Evolutionary conservation across 2,329 filamentous ascomycete species (phyloP).

Genomic region (Stachybotrys elegans): DNA sequence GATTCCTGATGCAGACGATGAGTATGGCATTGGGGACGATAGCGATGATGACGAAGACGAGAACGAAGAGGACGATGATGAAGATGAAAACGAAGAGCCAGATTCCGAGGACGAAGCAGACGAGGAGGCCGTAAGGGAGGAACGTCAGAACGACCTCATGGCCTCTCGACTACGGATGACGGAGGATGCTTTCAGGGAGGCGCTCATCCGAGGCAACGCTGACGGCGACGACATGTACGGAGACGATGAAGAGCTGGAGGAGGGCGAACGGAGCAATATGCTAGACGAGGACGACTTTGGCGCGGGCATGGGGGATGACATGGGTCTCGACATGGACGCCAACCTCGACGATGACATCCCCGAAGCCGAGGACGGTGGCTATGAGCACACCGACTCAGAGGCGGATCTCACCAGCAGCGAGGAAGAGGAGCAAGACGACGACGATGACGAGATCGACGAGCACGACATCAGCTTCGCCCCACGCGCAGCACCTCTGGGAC

Average conservation of each 20-base stretch:
- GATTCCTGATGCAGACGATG: constrained; percentile 61
- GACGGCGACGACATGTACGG: constrained; percentile 46
- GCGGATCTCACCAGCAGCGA: constrained; percentile 52
- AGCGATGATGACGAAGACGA: constrained; percentile 36
- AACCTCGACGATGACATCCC: constrained; percentile 69
- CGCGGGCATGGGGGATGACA: constrained; percentile 20
- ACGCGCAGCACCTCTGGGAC: constrained; percentile 24
- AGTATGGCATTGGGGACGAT: constrained; percentile 44
- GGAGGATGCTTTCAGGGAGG: constrained; percentile 59
- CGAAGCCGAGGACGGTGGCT: constrained; percentile 58
- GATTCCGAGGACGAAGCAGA: constrained; percentile 35
- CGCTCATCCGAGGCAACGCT: constrained; percentile 45
- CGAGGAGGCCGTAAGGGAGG: constrained; percentile 36
- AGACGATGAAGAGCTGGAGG: constrained; percentile 48
- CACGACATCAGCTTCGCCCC: constrained; percentile 34
- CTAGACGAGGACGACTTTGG: constrained; percentile 59
- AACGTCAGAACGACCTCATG: constrained; percentile 44
- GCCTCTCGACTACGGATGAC: constrained; percentile 47
- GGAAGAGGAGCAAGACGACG: constrained; percentile 30
- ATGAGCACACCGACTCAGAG: constrained; percentile 76
- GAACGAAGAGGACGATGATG: constrained; percentile 37
- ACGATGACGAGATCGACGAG: constrained; percentile 20
- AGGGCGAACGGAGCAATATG: constrained; percentile 52
- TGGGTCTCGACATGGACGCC: constrained; percentile 51
- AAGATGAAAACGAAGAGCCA: constrained; percentile 31